These are phyloP conservation scores for Domatiomyces globalis DNA, from an alignment of 2,329 filamentous ascomycete genomes.

Conservation along the genomic window DNA sequence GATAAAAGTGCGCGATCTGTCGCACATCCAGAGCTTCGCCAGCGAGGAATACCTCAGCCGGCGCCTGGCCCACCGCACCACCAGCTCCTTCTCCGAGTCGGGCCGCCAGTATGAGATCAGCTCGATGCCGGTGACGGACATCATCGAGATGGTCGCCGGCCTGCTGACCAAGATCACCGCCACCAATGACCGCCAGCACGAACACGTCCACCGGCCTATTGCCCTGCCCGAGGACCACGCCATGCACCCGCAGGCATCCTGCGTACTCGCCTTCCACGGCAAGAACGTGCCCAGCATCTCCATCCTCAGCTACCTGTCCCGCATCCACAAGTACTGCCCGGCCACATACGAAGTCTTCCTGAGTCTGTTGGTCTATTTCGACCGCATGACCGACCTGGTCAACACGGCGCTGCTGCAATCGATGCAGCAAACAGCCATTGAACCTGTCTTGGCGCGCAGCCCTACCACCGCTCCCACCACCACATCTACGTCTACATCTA, in stretches of 20 bases:
- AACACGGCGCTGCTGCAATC: conserved; percentile 56
- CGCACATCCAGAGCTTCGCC: conserved; percentile 80
- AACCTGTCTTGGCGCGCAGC: not conserved
- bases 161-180: conserved; percentile 93
- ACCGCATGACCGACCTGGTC: conserved; percentile 94
- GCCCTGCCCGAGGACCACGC: conserved; percentile 45
- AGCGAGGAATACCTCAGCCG: conserved; percentile 55
- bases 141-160: conserved; percentile 98
- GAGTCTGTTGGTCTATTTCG: conserved; percentile 90
- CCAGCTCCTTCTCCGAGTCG: conserved; percentile 35
- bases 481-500: not conserved
- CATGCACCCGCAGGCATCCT: conserved; percentile 52
- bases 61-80: conserved; percentile 30
- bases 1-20: conserved; percentile 75
- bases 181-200: conserved; percentile 88
- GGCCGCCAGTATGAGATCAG: conserved; percentile 77
- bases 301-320: conserved; percentile 84
- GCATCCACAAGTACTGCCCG: conserved; percentile 97
- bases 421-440: not conserved
- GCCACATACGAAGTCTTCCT: conserved; percentile 97
- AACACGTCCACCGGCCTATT: conserved; percentile 67
- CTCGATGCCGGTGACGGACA: conserved; percentile 88
- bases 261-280: conserved; percentile 86
- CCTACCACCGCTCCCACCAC: not conserved
- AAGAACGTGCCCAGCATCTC: conserved; percentile 97